Conservation (phyloP, 2,329 filamentous ascomycete genomes). For the Ceratocystiopsis sp. region DNA sequence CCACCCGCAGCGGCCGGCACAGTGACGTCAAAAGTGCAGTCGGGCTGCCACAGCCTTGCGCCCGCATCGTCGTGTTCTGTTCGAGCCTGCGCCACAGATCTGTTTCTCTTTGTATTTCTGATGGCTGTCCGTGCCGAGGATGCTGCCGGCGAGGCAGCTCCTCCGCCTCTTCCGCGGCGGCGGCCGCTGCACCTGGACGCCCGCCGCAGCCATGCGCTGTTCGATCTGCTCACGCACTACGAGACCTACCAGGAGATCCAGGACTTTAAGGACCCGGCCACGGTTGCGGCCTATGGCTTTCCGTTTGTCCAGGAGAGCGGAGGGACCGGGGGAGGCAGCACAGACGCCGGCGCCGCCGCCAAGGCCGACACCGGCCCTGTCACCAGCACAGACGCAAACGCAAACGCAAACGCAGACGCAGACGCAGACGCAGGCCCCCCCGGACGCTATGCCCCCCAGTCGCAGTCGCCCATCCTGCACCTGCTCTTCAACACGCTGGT, state of each 20-base stretch:
- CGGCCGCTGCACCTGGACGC: conserved; percentile 5
- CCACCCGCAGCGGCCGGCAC: too few species aligned
- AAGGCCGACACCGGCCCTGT: not conserved
- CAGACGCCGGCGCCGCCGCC: not conserved
- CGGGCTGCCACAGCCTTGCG: too few species aligned
- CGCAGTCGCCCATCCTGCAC: conserved; percentile 50
- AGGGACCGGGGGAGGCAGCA: not conserved
- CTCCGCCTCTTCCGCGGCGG: not conserved
- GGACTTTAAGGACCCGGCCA: conserved; percentile 47
- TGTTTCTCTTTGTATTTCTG: too few species aligned
- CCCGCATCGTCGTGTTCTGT: too few species aligned
- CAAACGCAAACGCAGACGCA: not conserved
- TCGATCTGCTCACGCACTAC: conserved; percentile 42
- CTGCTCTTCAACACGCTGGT: conserved; percentile 47
- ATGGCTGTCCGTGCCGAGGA: too few species aligned
- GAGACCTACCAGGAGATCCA: conserved; percentile 53
- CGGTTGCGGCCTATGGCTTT: conserved; percentile 50
- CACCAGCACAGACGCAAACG: not conserved
- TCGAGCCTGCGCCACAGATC: too few species aligned
- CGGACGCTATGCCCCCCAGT: conserved; percentile 15
- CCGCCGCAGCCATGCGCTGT: conserved; percentile 31
- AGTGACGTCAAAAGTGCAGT: too few species aligned
- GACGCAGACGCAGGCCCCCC: not conserved
- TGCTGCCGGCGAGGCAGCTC: too few species aligned
- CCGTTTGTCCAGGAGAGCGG: conserved; percentile 34